Base-by-base conservation (phyloP, 2,329 filamentous ascomycete species). In the Samsoniella hepiali region DNA sequence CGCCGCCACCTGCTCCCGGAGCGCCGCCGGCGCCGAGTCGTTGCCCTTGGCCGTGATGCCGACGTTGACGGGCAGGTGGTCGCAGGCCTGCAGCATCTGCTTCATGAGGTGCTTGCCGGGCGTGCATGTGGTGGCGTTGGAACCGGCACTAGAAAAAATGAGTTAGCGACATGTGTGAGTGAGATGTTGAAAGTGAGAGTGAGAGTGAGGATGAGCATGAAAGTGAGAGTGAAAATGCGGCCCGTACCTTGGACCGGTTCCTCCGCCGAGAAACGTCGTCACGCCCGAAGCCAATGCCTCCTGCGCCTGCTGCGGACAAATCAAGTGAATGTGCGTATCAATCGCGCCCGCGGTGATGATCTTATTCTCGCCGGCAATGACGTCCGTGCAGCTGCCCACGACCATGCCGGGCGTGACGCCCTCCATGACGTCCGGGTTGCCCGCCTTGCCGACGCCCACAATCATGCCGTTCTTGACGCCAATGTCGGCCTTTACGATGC, bases 381-480 rank as follows among this genome's bases (percentile, higher is more conserved):
- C 91, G 79, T 98, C 94, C 0, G 94, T 98, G 68, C 90, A 91
- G 67, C 88, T 89, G 11, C 94, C 94, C 10, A 97, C 86, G 1
- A 97, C 79, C 87, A 98, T 87, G 63, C 87, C 83, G 0, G 86
- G 81, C 64, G 89, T 82, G 7, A 98, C 91, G 5, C 91, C 91
- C 38, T 95, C 89, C 94, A 97, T 97, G 54, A 96, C 87, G 76
- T 98, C 94, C n/a, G 94, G 94, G 71, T 97, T 98, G 27, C 94
- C 94, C 17, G 94, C 92, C 77, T 98, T 97, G 65, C 94, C 94
- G 69, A 98, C 94, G 0, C 87, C 94, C 34, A 89, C 88, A 70
- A 98, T 97, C 45, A 90, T 74, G 2, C 94, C 93, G 68, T 93
- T 77, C 75, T 96, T 97, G 74, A 98, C 88, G 34, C 94, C 94